Evolutionary conservation across 2,329 filamentous ascomycete species (phyloP), one percentile per base, ranked within the genome.

Genomic region (Scedosporium aurantiacum): DNA sequence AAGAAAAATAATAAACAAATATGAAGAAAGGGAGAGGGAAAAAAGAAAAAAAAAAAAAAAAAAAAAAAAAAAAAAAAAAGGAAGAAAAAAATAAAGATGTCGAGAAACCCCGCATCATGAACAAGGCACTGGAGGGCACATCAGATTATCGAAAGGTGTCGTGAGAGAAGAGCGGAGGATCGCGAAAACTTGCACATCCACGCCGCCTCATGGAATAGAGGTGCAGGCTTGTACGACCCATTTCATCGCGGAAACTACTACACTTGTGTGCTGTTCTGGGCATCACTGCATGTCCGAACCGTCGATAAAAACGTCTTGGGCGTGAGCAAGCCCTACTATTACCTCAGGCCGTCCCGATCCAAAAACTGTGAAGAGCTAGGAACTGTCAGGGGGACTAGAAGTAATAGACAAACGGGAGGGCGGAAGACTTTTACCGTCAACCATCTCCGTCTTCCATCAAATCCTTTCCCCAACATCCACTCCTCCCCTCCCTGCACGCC

Each of bases 241-340:
- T 10, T 54, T 27, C 32, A 8, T 54, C 50, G 18, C 50, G 12
- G 23, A 23, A 27, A 54, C 18, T 23, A 54, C 50, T 23, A 23
- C 50, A 54, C 50, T 23, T 23, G 50, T 54, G 50, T 54, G 50
- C 50, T 54, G 50, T 54, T 54, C 50, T 54, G 50, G 50, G 50
- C 50, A 54, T 54, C 50, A 54, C 50, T 54, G 50, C 50, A 54
- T 54, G 50, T 21, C 18, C 23, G 50, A 25, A 23, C 21, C 50
- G 7, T 23, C 50, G 18, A 54, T 8, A 54, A 27, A 23, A 16
- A 18, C 18, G n/a, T 23, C n/a, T 23, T 37, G 32, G 32, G 32
- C 23, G 18, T 54, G 50, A 14, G 50, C 21, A 23, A 54, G 23
- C 50, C 50, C 50, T 54, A 54, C n/a, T 23, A 14, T 54, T 47